Conservation (phyloP, 106 monocot species). For the Hemerocallis citrina region DNA sequence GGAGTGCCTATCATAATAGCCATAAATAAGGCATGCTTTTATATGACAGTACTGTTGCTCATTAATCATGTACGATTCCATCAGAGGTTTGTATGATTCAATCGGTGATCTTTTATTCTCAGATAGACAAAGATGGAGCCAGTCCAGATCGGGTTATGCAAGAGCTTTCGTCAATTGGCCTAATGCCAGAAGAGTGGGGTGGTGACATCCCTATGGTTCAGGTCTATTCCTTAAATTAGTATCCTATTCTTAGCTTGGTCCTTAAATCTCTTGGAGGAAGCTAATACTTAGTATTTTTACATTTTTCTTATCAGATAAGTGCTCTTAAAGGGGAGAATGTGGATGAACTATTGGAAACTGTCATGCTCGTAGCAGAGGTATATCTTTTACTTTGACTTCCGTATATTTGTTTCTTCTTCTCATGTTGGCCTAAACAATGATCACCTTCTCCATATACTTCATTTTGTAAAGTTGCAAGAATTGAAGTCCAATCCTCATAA, state of each 20-base stretch:
- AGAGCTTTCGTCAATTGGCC: constrained; percentile 87
- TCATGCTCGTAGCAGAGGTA: constrained; percentile 98
- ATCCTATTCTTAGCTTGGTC: constrained; percentile 2
- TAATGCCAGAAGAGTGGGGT: constrained; percentile 96
- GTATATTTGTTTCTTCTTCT: constrained; percentile 2
- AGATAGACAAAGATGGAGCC: constrained; percentile 96
- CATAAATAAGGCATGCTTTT: constrained; percentile 81
- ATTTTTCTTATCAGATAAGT: constrained; percentile 58
- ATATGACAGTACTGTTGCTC: neutral
- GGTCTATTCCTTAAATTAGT: constrained; percentile 40
- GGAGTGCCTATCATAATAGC: constrained; percentile 88
- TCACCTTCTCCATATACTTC: constrained; percentile 3
- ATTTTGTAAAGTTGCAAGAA: constrained; percentile 89
- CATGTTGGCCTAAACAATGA: neutral
- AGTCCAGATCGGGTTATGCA: constrained; percentile 89
- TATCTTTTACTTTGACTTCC: neutral
- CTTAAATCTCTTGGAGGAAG: constrained; percentile 9
- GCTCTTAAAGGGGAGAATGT: constrained; percentile 91
- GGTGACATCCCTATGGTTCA: constrained; percentile 92
- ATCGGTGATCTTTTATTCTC: constrained; percentile 10
- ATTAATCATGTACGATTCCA: neutral
- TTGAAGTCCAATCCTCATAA: constrained; percentile 92
- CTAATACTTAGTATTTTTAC: constrained; percentile 13
- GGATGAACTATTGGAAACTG: constrained; percentile 89
- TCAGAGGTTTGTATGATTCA: neutral